These are phyloP conservation scores for Pseudopithomyces chartarum DNA, from an alignment of 2,329 filamentous ascomycete species.

Conservation along the genomic window DNA sequence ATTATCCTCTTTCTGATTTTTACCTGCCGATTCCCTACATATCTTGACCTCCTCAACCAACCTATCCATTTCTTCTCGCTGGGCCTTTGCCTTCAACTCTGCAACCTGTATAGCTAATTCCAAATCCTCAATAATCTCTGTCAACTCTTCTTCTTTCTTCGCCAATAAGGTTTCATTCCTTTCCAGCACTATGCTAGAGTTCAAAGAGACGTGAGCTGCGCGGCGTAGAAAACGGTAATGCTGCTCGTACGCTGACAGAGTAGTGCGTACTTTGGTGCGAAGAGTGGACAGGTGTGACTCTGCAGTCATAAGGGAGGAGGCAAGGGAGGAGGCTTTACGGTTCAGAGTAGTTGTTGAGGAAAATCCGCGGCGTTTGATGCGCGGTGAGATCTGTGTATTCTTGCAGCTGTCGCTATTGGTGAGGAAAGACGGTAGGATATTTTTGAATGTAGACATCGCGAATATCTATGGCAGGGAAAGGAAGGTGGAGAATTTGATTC, in stretches of 20 bases:
- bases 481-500: not conserved
- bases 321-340: not conserved
- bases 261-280: not conserved
- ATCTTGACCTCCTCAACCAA: not conserved
- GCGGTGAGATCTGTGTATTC: not conserved
- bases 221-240: not conserved
- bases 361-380: not conserved
- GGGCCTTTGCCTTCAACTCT: not conserved
- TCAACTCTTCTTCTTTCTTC: not conserved
- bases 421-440: not conserved
- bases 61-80: not conserved
- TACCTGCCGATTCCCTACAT: not conserved
- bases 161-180: not conserved
- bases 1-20: not conserved
- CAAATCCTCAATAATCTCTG: not conserved
- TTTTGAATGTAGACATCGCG: not conserved
- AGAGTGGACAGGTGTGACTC: not conserved
- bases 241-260: not conserved
- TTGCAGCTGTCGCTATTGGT: not conserved
- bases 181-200: not conserved
- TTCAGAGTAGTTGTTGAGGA: not conserved
- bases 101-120: conserved; percentile 1
- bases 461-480: not conserved
- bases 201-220: not conserved
- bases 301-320: not conserved